Percentiles rank a stretch among this genome's conserved stretches.
phyloP scores from a whole-genome alignment of 1,284 basidiomycete genomes.

The Trichosporon asahii region DNA sequence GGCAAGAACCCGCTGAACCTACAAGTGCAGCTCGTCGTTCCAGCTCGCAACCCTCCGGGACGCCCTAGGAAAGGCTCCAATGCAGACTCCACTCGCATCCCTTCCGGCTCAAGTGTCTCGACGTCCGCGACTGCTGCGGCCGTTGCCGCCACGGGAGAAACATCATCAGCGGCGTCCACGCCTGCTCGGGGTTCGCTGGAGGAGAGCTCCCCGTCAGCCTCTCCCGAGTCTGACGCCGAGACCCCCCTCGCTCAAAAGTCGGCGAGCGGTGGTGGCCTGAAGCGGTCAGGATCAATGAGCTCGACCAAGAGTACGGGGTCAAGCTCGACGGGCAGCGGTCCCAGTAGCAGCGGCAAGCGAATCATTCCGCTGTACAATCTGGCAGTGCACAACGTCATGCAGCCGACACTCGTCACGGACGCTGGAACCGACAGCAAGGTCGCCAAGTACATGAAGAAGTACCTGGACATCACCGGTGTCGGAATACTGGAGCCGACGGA shows the following conservation, averaged over 20 bases:
- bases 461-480: conserved; percentile 74
- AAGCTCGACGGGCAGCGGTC: conserved; percentile 13
- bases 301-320: conserved; percentile 24
- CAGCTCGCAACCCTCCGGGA: neutral
- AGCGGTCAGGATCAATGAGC: conserved; percentile 29
- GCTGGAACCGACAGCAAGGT: conserved; percentile 88
- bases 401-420: conserved; percentile 70
- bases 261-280: conserved; percentile 13
- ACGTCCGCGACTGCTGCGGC: neutral
- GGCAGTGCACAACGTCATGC: conserved; percentile 80
- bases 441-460: conserved; percentile 80
- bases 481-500: conserved; percentile 78
- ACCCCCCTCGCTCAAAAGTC: neutral
- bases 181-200: conserved; percentile 18
- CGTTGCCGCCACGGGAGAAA: neutral
- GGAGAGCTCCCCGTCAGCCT: neutral
- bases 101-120: neutral
- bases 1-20: conserved; percentile 85
- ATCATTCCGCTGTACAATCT: conserved; percentile 94
- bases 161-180: conserved; percentile 11
- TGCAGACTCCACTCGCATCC: neutral
- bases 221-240: neutral
- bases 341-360: conserved; percentile 46
- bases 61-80: conserved; percentile 10
- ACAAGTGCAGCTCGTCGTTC: conserved; percentile 79